These are phyloP conservation scores for Rhododendron mucronatum DNA, from an alignment of 148 eudicot species.

Conservation along the genomic window DNA sequence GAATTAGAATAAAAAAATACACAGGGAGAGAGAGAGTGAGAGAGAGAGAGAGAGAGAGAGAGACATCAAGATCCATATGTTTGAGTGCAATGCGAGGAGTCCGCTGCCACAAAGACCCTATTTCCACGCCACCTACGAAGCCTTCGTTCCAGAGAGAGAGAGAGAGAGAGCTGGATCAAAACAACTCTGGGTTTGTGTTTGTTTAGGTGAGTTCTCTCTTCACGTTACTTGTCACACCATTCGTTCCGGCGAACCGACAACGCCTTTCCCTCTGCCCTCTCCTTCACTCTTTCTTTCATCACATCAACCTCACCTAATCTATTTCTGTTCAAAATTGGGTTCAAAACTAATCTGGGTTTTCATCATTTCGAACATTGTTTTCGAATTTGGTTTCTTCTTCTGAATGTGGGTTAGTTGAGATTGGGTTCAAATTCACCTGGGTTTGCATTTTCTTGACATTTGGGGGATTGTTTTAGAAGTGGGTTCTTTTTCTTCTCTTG, in stretches of 20 bases:
- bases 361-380: neutral
- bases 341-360: neutral
- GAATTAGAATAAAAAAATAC: neutral
- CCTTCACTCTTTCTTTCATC: neutral
- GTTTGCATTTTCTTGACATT: slow-evolving; percentile 1
- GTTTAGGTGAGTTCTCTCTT: neutral
- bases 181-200: neutral
- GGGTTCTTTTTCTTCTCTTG: neutral
- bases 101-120: slow-evolving; percentile 17
- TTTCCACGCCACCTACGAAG: slow-evolving; percentile 9
- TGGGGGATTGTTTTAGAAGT: neutral
- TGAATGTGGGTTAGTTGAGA: neutral
- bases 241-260: slow-evolving; percentile 9
- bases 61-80: neutral
- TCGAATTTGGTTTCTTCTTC: neutral
- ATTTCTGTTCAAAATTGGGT: neutral
- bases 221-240: neutral
- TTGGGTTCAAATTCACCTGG: slow-evolving; percentile 2
- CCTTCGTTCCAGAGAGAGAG: neutral
- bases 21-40: neutral
- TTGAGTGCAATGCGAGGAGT: neutral
- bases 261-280: neutral
- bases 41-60: neutral
- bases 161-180: neutral
- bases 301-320: neutral